Percentiles rank a stretch among this genome's conserved stretches.
phyloP scores from a whole-genome alignment of 768 basidiomycete species.

The Amanita muscaria region DNA sequence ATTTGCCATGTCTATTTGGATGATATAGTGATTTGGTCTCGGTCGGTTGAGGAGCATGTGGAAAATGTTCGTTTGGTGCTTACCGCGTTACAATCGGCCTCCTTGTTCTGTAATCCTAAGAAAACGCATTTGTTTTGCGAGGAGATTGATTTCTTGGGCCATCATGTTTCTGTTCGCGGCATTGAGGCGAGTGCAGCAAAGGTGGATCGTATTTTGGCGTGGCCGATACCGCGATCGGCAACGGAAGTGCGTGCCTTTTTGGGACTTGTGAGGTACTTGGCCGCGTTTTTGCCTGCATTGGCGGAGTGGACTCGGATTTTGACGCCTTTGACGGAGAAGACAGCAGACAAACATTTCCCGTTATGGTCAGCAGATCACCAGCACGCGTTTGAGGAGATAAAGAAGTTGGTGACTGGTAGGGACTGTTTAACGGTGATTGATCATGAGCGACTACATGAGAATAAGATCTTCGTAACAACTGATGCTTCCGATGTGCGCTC shows the following conservation, averaged over 20 bases:
- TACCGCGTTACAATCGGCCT: constrained; percentile 22
- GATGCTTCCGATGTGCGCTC: constrained; percentile 24
- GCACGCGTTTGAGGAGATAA: constrained; percentile 12
- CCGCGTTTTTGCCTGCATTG: no score
- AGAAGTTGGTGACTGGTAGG: constrained; percentile 9
- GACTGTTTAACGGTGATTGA: constrained; percentile 16
- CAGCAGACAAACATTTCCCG: no score
- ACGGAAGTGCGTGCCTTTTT: constrained; percentile 12
- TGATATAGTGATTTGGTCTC: no score
- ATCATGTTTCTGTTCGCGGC: constrained; percentile 28
- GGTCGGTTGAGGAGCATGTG: no score
- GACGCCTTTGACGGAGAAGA: no score
- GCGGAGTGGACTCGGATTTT: no score
- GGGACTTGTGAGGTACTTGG: constrained; percentile 13
- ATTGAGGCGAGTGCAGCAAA: constrained; percentile 18
- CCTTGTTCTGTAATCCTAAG: constrained; percentile 25
- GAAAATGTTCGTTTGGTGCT: no score
- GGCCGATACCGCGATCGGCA: constrained; percentile 16
- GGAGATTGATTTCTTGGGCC: constrained; percentile 26
- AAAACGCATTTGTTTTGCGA: constrained; percentile 26
- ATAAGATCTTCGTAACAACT: constrained; percentile 20
- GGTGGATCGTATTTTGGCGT: constrained; percentile 18
- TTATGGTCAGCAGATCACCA: background rate
- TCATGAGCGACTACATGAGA: constrained; percentile 8
- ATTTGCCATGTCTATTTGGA: no score